A percentile compares a stretch with the other conserved stretches of the same genome.
Evolutionary conservation across 768 basidiomycete species (phyloP).

Genomic region (Hirschioporus abietinus): DNA sequence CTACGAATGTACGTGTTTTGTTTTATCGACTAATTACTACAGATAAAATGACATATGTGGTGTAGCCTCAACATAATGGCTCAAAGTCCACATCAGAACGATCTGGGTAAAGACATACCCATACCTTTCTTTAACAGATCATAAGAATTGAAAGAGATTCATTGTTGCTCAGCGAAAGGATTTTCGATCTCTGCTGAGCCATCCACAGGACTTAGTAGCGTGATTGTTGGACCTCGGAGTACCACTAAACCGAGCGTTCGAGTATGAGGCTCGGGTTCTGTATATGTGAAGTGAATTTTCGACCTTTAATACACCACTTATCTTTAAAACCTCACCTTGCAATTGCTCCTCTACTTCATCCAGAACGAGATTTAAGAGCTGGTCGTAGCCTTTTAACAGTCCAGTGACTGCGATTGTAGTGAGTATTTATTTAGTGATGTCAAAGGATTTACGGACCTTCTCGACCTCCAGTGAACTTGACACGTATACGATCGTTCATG

Average conservation of each 20-base stretch:
- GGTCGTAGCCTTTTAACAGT: slow-evolving; percentile 92
- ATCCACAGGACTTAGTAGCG: slow-evolving; percentile 89
- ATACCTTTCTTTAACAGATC: background rate
- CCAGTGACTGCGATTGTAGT: slow-evolving; percentile 82
- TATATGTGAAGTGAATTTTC: slow-evolving; percentile 8
- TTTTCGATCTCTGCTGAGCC: slow-evolving; percentile 93
- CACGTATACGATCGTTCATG: slow-evolving; percentile 84
- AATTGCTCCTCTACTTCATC: slow-evolving; percentile 90
- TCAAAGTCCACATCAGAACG: background rate
- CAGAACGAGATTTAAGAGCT: slow-evolving; percentile 92
- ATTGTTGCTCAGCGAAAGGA: slow-evolving; percentile 75
- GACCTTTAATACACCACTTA: slow-evolving; percentile 14
- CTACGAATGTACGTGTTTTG: background rate
- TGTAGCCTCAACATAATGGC: background rate
- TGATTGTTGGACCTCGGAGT: slow-evolving; percentile 90
- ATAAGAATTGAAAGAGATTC: background rate
- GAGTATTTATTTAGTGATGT: slow-evolving; percentile 8
- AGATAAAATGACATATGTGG: background rate
- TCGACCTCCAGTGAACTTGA: slow-evolving; percentile 97
- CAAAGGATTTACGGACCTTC: slow-evolving; percentile 56
- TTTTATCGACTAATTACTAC: background rate
- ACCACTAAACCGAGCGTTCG: slow-evolving; percentile 81
- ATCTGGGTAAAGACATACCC: background rate
- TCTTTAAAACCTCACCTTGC: slow-evolving; percentile 41
- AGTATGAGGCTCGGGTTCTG: slow-evolving; percentile 60